A percentile compares a stretch with the other conserved stretches of the same genome.
These are phyloP conservation scores for Aureobasidium melanogenum DNA, from an alignment of 2,329 filamentous ascomycete genomes.

Conservation along the genomic window DNA sequence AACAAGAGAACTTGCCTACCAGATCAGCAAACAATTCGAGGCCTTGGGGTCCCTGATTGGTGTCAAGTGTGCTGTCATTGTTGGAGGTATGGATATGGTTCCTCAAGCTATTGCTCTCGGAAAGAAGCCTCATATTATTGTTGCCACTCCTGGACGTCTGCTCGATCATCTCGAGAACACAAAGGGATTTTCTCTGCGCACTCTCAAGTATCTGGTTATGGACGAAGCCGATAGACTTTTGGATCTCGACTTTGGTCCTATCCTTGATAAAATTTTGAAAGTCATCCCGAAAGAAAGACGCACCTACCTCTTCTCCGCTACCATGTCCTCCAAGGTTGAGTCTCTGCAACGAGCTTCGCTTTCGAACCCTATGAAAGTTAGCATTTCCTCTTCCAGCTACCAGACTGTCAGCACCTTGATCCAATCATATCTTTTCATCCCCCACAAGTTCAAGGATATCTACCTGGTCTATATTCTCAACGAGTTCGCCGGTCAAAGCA, in stretches of 20 bases:
- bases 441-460: slow-evolving; percentile 78
- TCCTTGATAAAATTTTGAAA: slow-evolving; percentile 87
- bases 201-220: slow-evolving; percentile 83
- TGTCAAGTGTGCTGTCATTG: slow-evolving; percentile 69
- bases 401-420: slow-evolving; percentile 45
- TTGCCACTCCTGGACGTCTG: slow-evolving; percentile 82
- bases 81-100: slow-evolving; percentile 95
- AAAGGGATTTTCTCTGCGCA: slow-evolving; percentile 80
- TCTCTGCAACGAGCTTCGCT: slow-evolving; percentile 83
- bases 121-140: slow-evolving; percentile 87
- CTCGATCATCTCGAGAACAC: slow-evolving; percentile 94
- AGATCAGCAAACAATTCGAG: slow-evolving; percentile 83
- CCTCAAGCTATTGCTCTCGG: slow-evolving; percentile 81
- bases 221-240: slow-evolving; percentile 89
- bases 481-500: slow-evolving; percentile 75
- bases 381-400: slow-evolving; percentile 73
- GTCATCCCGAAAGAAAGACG: slow-evolving; percentile 61
- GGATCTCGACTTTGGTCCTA: slow-evolving; percentile 88
- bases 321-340: slow-evolving; percentile 89
- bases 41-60: slow-evolving; percentile 78
- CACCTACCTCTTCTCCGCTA: slow-evolving; percentile 89
- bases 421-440: slow-evolving; percentile 80
- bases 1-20: slow-evolving; percentile 84
- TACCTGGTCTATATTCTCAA: slow-evolving; percentile 82
- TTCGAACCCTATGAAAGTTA: slow-evolving; percentile 73